Conservation (phyloP, 345 rosid species). For the Acer campestre region DNA sequence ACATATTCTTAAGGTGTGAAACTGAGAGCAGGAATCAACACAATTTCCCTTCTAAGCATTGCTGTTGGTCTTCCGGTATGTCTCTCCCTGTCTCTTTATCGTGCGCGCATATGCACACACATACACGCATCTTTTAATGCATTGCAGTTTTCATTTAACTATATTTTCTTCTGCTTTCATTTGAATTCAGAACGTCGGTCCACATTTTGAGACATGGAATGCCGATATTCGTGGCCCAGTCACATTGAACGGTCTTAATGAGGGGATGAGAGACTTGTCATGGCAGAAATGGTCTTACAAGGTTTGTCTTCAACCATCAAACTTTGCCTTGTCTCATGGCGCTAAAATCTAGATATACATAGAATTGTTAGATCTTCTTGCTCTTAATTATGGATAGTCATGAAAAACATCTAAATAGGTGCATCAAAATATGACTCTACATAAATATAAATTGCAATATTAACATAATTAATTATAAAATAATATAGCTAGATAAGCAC, state of each 20-base stretch:
- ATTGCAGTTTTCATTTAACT: conserved; percentile 9
- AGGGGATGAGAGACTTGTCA: conserved; percentile 81
- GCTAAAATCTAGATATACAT: not conserved
- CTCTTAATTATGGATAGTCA: no score
- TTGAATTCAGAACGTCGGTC: conserved; percentile 83
- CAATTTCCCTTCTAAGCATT: conserved; percentile 78
- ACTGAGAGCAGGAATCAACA: conserved; percentile 85
- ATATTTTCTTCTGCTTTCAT: conserved; percentile 23
- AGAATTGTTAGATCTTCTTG: not conserved
- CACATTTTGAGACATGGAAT: conserved; percentile 98
- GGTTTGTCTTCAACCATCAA: conserved; percentile 44
- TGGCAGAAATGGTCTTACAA: conserved; percentile 99
- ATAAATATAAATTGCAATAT: no score
- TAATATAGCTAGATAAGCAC: no score
- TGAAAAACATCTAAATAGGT: no score
- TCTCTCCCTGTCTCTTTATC: conserved; percentile 8
- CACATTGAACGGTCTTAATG: conserved; percentile 67
- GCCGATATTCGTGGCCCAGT: conserved; percentile 96
- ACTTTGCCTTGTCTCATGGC: not conserved
- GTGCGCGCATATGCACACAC: no score
- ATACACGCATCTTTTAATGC: not conserved
- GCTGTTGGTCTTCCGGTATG: conserved; percentile 98
- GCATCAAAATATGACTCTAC: no score
- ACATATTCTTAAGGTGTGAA: conserved; percentile 67
- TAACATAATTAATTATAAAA: no score